phyloP scores from a whole-genome alignment of 2,329 filamentous ascomycete species.

The Aspergillus japonicus region DNA sequence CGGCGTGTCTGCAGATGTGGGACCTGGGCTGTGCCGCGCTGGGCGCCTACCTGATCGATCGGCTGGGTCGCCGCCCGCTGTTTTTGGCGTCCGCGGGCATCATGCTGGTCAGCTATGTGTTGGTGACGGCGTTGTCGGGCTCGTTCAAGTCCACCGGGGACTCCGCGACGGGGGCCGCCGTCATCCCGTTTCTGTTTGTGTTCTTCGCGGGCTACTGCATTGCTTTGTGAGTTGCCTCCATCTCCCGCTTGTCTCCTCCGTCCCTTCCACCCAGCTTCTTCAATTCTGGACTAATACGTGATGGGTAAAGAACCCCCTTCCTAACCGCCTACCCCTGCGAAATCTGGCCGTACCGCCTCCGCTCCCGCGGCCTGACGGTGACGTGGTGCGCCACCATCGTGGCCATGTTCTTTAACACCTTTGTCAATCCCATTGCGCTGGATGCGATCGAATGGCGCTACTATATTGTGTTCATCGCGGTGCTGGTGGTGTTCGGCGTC shows the following conservation, averaged over 20 bases:
- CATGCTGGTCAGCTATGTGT: conserved; percentile 23
- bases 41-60: conserved; percentile 20
- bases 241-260: no score
- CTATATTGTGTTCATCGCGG: conserved; percentile 23
- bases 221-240: conserved; percentile 17
- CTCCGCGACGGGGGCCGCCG: conserved; percentile 22
- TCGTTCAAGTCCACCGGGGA: conserved; percentile 18
- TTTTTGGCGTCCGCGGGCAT: conserved; percentile 18
- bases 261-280: not conserved
- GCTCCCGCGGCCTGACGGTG: conserved; percentile 26
- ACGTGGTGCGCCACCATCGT: conserved; percentile 16
- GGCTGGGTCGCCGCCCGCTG: conserved; percentile 20
- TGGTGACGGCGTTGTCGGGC: conserved; percentile 26
- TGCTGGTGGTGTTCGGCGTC: conserved; percentile 10
- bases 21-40: conserved; percentile 22
- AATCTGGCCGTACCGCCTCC: conserved; percentile 26
- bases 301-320: conserved; percentile 18
- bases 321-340: conserved; percentile 24
- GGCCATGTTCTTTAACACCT: conserved; percentile 23
- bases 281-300: not conserved
- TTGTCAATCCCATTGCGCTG: conserved; percentile 24
- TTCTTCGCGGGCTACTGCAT: conserved; percentile 29
- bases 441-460: conserved; percentile 23
- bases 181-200: conserved; percentile 31
- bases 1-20: conserved; percentile 23